Percentiles rank a stretch among this genome's conserved stretches.
These are phyloP conservation scores for Microbotryum scabiosae DNA, from an alignment of 1,284 basidiomycete species.

Conservation along the genomic window DNA sequence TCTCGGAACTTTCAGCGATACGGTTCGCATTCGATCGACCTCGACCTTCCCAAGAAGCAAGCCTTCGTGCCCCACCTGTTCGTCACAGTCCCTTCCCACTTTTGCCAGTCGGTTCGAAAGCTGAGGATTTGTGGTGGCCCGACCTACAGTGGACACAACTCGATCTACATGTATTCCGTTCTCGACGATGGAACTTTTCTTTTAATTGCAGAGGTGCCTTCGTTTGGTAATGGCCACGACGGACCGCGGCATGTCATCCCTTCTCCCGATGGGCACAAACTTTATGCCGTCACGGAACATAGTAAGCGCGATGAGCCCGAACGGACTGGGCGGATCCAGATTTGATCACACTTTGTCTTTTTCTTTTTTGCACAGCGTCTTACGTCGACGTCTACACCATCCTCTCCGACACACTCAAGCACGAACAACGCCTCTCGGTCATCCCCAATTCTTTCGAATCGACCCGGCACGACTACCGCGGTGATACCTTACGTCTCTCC, in stretches of 20 bases:
- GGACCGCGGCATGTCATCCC: slow-evolving; percentile 42
- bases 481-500: slow-evolving; percentile 42
- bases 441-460: slow-evolving; percentile 24
- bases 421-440: slow-evolving; percentile 28
- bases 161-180: slow-evolving; percentile 40
- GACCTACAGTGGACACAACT: slow-evolving; percentile 40
- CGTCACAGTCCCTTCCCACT: slow-evolving; percentile 2
- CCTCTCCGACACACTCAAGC: slow-evolving; percentile 13
- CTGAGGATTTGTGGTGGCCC: background rate
- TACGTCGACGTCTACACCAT: slow-evolving; percentile 35
- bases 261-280: slow-evolving; percentile 37
- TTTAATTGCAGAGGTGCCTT: slow-evolving; percentile 36
- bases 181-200: slow-evolving; percentile 34
- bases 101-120: background rate
- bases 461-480: slow-evolving; percentile 33
- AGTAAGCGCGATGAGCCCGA: slow-evolving; percentile 11
- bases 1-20: slow-evolving; percentile 17
- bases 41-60: slow-evolving; percentile 18
- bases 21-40: slow-evolving; percentile 32
- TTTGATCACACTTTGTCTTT: background rate
- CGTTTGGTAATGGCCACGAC: slow-evolving; percentile 38
- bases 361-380: slow-evolving; percentile 16
- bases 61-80: slow-evolving; percentile 39
- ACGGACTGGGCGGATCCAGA: background rate
- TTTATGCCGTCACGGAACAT: slow-evolving; percentile 39